Conservation (phyloP, 2,329 filamentous ascomycete genomes). For the Talaromyces sp. region DNA sequence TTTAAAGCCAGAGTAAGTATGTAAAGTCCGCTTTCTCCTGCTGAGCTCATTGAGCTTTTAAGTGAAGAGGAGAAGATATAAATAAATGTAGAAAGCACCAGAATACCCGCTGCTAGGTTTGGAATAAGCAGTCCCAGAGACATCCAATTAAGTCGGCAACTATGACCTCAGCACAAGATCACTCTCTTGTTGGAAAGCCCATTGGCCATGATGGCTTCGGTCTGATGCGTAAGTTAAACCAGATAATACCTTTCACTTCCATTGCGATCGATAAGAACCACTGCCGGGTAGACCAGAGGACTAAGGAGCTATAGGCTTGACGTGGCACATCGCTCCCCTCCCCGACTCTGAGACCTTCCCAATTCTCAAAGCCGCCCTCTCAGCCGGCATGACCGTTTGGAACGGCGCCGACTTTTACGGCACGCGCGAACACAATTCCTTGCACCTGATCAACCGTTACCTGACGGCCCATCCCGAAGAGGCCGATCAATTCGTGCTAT, state of each 20-base stretch:
- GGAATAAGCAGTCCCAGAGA: not conserved
- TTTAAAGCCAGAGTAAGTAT: not conserved
- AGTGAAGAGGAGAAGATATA: not conserved
- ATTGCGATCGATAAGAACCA: not conserved
- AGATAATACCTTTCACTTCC: not conserved
- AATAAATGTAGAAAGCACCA: not conserved
- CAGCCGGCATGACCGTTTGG: conserved; percentile 51
- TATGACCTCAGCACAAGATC: not conserved
- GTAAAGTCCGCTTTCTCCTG: conserved; percentile 8
- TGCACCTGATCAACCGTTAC: conserved; percentile 59
- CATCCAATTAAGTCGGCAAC: not conserved
- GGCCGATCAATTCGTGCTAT: conserved; percentile 58
- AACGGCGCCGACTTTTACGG: conserved; percentile 64
- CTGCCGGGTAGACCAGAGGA: not conserved
- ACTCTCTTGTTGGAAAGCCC: conserved; percentile 17
- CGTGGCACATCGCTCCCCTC: conserved; percentile 23
- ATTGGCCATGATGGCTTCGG: conserved; percentile 19
- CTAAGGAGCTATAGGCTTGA: conserved; percentile 23
- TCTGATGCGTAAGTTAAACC: conserved; percentile 17
- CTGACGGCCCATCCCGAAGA: conserved; percentile 62
- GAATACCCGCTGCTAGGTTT: not conserved
- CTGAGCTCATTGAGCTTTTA: not conserved
- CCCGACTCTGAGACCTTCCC: conserved; percentile 20
- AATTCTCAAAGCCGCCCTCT: conserved; percentile 53
- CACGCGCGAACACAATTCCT: conserved; percentile 52